phyloP scores from a whole-genome alignment of 2,329 filamentous ascomycete species.

The Fusarium drepaniforme region DNA sequence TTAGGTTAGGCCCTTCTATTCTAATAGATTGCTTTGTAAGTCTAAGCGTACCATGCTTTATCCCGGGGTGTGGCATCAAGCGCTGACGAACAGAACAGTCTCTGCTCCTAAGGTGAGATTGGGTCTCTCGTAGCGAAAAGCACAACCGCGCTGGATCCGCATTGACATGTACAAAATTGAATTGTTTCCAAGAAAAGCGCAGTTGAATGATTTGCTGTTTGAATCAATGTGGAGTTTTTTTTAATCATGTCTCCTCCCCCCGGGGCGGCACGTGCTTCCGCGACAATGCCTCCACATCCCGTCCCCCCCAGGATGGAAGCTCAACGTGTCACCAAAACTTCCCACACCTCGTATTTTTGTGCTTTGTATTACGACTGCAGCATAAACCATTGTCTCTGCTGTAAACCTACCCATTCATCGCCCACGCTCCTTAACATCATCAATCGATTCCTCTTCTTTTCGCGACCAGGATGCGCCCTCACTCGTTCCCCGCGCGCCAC shows the following conservation, averaged over 20 bases:
- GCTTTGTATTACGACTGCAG: neutral
- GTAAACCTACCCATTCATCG: neutral
- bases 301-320: constrained; percentile 1
- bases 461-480: constrained; percentile 30
- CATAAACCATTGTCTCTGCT: neutral
- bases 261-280: constrained; percentile 39
- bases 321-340: constrained; percentile 40
- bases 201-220: neutral
- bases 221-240: neutral
- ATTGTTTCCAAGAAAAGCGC: neutral
- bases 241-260: neutral
- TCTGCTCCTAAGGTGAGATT: neutral
- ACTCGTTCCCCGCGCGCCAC: constrained; percentile 1
- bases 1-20: too few species aligned
- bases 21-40: too few species aligned
- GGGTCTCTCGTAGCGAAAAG: neutral
- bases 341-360: constrained; percentile 2
- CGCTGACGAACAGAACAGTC: too few species aligned
- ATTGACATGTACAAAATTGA: neutral
- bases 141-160: neutral
- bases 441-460: neutral
- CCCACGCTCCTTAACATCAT: neutral
- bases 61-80: too few species aligned
- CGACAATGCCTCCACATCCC: constrained; percentile 30
- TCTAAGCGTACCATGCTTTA: too few species aligned